phyloP scores from a whole-genome alignment of 2,329 filamentous ascomycete species.

The Penicillium sp. region DNA sequence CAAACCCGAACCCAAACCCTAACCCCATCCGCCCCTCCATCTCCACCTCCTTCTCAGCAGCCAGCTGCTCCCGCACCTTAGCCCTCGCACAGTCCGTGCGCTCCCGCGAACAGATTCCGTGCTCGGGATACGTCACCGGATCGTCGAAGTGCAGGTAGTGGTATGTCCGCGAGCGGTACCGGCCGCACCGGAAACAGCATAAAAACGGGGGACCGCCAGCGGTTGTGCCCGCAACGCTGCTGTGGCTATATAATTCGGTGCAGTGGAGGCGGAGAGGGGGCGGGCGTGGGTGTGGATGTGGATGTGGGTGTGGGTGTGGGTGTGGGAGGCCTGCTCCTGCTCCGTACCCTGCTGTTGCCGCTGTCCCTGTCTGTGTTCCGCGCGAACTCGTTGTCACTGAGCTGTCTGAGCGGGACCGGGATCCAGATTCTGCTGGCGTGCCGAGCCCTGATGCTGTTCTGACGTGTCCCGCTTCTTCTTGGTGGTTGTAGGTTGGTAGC shows the following conservation, averaged over 20 bases:
- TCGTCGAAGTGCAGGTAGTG: slow-evolving; percentile 9
- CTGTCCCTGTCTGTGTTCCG: background rate
- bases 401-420: background rate
- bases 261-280: background rate
- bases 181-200: slow-evolving; percentile 6
- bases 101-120: slow-evolving; percentile 5
- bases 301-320: background rate
- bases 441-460: too few relatives aligned
- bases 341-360: background rate
- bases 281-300: background rate
- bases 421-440: background rate
- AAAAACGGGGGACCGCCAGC: background rate
- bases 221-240: background rate
- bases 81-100: slow-evolving; percentile 2
- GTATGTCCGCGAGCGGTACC: slow-evolving; percentile 6
- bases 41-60: background rate
- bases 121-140: background rate
- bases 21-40: background rate
- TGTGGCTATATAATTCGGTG: background rate
- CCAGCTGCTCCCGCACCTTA: slow-evolving; percentile 1
- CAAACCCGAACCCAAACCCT: background rate
- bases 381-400: background rate
- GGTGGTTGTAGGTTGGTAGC: background rate
- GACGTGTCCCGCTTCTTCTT: too few relatives aligned
- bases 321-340: background rate